A percentile compares a stretch with the other conserved stretches of the same genome.
These are phyloP conservation scores for Helicocarpus griseus DNA, from an alignment of 2,329 filamentous ascomycete species.

Conservation along the genomic window DNA sequence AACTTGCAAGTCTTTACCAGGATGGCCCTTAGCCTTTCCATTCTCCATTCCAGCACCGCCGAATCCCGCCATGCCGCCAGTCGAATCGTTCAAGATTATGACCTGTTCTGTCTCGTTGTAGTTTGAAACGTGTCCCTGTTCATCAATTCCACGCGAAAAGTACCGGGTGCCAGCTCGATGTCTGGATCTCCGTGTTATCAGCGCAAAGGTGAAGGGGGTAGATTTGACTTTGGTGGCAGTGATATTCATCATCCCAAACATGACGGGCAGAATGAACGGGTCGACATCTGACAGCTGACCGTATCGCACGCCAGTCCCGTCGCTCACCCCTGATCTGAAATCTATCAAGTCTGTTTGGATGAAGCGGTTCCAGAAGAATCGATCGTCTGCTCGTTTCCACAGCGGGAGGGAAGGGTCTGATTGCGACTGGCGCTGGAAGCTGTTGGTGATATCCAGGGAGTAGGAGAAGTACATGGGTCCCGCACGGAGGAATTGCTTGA, in stretches of 20 bases:
- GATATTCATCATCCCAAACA: slow-evolving; percentile 94
- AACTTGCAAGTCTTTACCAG: slow-evolving; percentile 71
- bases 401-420: slow-evolving; percentile 61
- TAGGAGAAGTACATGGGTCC: slow-evolving; percentile 98
- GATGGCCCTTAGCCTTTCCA: slow-evolving; percentile 51
- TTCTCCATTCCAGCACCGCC: slow-evolving; percentile 68
- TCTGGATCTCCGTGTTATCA: slow-evolving; percentile 83
- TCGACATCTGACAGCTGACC: slow-evolving; percentile 65
- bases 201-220: slow-evolving; percentile 69
- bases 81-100: slow-evolving; percentile 75
- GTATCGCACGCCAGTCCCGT: slow-evolving; percentile 36
- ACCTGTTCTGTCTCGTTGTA: slow-evolving; percentile 98
- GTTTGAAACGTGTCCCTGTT: slow-evolving; percentile 90
- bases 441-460: slow-evolving; percentile 91
- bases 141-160: slow-evolving; percentile 88
- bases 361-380: slow-evolving; percentile 98
- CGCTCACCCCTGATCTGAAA: slow-evolving; percentile 56
- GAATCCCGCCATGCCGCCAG: slow-evolving; percentile 66
- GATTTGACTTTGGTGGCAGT: slow-evolving; percentile 76
- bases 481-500: slow-evolving; percentile 71
- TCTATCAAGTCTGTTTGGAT: slow-evolving; percentile 85
- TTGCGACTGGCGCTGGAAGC: slow-evolving; percentile 85
- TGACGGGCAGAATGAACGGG: slow-evolving; percentile 87
- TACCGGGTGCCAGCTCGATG: slow-evolving; percentile 86
- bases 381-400: slow-evolving; percentile 89